These are phyloP conservation scores for Sphaerulina vaccinii DNA, from an alignment of 2,329 filamentous ascomycete species.

Conservation along the genomic window DNA sequence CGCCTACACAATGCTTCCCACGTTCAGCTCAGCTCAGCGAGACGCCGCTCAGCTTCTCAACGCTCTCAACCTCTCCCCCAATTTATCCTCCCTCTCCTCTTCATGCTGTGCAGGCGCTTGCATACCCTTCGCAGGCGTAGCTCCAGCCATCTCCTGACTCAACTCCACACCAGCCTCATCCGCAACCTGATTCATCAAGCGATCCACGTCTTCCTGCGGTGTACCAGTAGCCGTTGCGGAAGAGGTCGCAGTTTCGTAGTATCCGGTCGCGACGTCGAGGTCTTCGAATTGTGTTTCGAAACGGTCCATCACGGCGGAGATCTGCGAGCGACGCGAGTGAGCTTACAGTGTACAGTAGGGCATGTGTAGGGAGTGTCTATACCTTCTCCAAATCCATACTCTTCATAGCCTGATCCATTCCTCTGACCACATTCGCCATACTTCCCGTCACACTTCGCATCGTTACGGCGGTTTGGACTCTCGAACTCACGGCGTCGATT, in stretches of 20 bases:
- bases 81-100: slow-evolving; percentile 74
- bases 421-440: slow-evolving; percentile 62
- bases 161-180: slow-evolving; percentile 86
- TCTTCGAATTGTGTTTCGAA: slow-evolving; percentile 60
- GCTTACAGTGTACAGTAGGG: background rate
- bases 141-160: slow-evolving; percentile 67
- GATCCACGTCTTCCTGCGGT: slow-evolving; percentile 82
- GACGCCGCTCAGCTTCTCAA: slow-evolving; percentile 44
- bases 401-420: slow-evolving; percentile 63
- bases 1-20: background rate
- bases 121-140: slow-evolving; percentile 54
- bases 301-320: slow-evolving; percentile 64
- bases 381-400: slow-evolving; percentile 63
- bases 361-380: slow-evolving; percentile 4
- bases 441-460: slow-evolving; percentile 61
- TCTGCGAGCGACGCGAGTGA: slow-evolving; percentile 41
- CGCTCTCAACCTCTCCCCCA: slow-evolving; percentile 59
- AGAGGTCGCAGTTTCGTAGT: slow-evolving; percentile 83
- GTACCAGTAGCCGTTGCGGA: slow-evolving; percentile 72
- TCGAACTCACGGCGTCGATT: slow-evolving; percentile 59
- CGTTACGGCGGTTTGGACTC: slow-evolving; percentile 63
- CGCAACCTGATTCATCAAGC: slow-evolving; percentile 78
- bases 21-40: background rate
- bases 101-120: slow-evolving; percentile 58
- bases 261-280: slow-evolving; percentile 56